Evolutionary conservation across 805 yeast species (phyloP).

Genomic region (Nakazawaea holstii): DNA sequence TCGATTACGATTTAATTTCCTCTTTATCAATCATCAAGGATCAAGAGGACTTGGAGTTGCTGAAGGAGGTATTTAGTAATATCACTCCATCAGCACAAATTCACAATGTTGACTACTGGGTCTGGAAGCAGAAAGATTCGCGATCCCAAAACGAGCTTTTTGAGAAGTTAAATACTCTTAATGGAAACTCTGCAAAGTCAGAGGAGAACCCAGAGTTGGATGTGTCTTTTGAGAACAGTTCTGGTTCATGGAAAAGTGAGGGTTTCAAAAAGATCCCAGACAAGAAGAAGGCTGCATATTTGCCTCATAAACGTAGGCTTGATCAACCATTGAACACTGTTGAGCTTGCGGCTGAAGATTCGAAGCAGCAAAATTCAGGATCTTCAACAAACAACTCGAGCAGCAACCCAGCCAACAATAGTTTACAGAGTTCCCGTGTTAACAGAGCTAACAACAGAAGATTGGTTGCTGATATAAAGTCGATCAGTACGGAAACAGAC

Average conservation of each 20-base stretch:
- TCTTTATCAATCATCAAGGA: constrained; percentile 59
- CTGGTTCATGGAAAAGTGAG: constrained; percentile 66
- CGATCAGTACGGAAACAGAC: constrained; percentile 79
- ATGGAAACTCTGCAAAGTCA: constrained; percentile 21
- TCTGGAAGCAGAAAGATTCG: constrained; percentile 50
- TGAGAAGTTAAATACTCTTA: constrained; percentile 17
- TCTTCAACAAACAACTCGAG: constrained; percentile 17
- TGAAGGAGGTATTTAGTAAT: constrained; percentile 38
- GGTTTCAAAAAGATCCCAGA: constrained; percentile 75
- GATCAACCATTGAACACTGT: constrained; percentile 71
- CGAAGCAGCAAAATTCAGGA: constrained; percentile 8
- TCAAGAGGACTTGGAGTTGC: constrained; percentile 62
- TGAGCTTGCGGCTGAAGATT: constrained; percentile 50
- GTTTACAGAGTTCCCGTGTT: constrained; percentile 68
- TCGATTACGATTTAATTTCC: constrained; percentile 38
- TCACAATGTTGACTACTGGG: constrained; percentile 51
- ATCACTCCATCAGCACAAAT: constrained; percentile 16
- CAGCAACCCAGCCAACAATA: constrained; percentile 22
- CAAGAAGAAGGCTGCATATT: constrained; percentile 62
- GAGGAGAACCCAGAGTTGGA: constrained; percentile 23
- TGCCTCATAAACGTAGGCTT: constrained; percentile 74
- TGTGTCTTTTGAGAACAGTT: constrained; percentile 28
- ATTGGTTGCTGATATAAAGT: constrained; percentile 83
- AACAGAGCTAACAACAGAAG: constrained; percentile 85
- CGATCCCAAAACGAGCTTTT: constrained; percentile 12